phyloP scores from a whole-genome alignment of 345 rosid species.

The Dovyalis caffra region DNA sequence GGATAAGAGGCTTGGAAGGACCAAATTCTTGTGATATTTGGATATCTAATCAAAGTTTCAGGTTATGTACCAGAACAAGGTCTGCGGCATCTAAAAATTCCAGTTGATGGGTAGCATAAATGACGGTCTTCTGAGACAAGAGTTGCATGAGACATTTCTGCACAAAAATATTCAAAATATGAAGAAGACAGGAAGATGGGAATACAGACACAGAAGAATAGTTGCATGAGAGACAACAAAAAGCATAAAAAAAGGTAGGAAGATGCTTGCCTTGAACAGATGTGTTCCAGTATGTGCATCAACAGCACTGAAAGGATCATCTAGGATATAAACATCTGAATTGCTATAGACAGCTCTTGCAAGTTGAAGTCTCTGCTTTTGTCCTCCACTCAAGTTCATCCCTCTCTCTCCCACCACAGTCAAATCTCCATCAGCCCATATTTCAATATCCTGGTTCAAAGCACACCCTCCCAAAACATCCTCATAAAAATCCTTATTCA shows the following conservation, averaged over 20 bases:
- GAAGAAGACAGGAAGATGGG: background rate
- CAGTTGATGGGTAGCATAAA: conserved; percentile 60
- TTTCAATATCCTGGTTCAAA: conserved; percentile 52
- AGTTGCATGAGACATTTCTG: conserved; percentile 54
- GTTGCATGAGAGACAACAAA: background rate
- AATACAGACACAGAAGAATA: background rate
- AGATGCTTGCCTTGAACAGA: conserved; percentile 2
- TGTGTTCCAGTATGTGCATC: conserved; percentile 47
- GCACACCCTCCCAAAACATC: conserved; percentile 53
- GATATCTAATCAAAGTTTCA: background rate
- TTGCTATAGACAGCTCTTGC: conserved; percentile 71
- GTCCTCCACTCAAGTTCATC: conserved; percentile 83
- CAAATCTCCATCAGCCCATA: conserved; percentile 42
- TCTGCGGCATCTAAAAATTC: conserved; percentile 58
- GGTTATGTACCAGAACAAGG: conserved; percentile 20
- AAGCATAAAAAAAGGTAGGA: background rate
- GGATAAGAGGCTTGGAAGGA: conserved; percentile 1
- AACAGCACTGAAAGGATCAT: conserved; percentile 79
- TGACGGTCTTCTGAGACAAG: conserved; percentile 49
- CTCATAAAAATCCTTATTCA: conserved; percentile 34
- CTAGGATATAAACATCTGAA: conserved; percentile 68
- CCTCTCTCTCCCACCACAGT: conserved; percentile 82
- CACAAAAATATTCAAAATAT: conserved; percentile 5
- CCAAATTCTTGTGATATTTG: background rate
- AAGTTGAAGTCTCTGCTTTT: conserved; percentile 76